These are phyloP conservation scores for Paracorniculantispora psalliotae DNA, from an alignment of 2,329 filamentous ascomycete species.

Conservation along the genomic window DNA sequence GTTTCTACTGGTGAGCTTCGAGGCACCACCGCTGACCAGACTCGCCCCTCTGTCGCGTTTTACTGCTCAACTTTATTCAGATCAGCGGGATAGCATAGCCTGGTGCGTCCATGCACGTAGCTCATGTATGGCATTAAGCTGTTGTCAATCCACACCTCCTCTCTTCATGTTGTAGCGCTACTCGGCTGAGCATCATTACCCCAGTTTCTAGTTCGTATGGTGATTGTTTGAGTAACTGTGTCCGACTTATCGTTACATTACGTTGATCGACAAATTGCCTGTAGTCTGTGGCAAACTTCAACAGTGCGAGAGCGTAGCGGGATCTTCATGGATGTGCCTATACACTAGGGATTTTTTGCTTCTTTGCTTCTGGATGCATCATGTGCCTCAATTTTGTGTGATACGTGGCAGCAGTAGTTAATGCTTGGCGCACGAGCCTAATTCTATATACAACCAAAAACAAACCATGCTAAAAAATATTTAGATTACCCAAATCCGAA, in stretches of 20 bases:
- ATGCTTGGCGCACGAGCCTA: slow-evolving; percentile 12
- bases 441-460: slow-evolving; percentile 11
- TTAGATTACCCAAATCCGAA: slow-evolving; percentile 1
- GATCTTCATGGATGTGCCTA: neutral
- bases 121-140: neutral
- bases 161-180: neutral
- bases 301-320: neutral
- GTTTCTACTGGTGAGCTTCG: neutral
- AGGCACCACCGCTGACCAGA: neutral
- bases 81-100: neutral
- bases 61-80: neutral
- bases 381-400: slow-evolving; percentile 1
- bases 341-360: neutral
- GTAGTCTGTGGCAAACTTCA: neutral
- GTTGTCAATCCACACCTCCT: neutral
- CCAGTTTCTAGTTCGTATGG: neutral
- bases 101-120: neutral
- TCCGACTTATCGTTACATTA: neutral
- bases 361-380: slow-evolving; percentile 6
- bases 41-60: neutral
- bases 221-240: neutral
- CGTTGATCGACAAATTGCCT: neutral
- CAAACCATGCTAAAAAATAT: neutral
- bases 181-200: neutral
- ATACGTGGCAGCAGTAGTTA: slow-evolving; percentile 8